Base-by-base conservation (phyloP, 2,329 filamentous ascomycete genomes). In the Bipolaris bicolor region DNA sequence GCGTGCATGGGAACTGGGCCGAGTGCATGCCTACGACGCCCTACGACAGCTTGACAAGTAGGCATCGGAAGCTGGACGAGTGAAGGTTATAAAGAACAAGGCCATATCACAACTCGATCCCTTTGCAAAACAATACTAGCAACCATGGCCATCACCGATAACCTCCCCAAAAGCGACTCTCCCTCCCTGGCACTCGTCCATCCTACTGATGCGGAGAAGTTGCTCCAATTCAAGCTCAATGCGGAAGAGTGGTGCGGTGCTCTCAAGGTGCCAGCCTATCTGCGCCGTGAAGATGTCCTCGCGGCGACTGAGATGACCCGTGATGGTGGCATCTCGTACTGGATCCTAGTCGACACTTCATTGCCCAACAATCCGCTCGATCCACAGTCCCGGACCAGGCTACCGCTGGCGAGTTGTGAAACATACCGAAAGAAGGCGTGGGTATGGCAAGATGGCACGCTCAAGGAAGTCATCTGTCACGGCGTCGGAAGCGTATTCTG, bases 401-500 rank as follows among this genome's bases (percentile, higher is more conserved):
- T 75, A 7, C 76, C 86, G 18, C 75, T 88, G 6, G 82, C 82
- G 44, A 84, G 84, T 44, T 88, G 86, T 68, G 86, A 88, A 69
- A 84, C 83, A 1, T 78, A 81, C 60, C 75, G 75, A 41, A 83
- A 83, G 70, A 78, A 74, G 49, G 81, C 80, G 2, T 62, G 83
- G 1, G 73, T 81, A 1, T 78, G 79, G 57, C 73, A 71, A 4
- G 62, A 80, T 47, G 84, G 83, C 26, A 69, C 77, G 83, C 15
- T 74, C 15, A 73, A 79, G 53, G 86, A 91, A 44, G 85, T 83
- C 2, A 78, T 86, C 9, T 85, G 86, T 15, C 88, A 96, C 76
- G 92, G 90, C 5, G 84, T 96, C 55, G 90, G 88, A 13, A 91
- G 88, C 58, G 92, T 96, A n/a, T 95, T 88, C 73, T 92, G 88